Evolutionary conservation across 768 basidiomycete genomes (phyloP).

Genomic region (Coprinellus micaceus): DNA sequence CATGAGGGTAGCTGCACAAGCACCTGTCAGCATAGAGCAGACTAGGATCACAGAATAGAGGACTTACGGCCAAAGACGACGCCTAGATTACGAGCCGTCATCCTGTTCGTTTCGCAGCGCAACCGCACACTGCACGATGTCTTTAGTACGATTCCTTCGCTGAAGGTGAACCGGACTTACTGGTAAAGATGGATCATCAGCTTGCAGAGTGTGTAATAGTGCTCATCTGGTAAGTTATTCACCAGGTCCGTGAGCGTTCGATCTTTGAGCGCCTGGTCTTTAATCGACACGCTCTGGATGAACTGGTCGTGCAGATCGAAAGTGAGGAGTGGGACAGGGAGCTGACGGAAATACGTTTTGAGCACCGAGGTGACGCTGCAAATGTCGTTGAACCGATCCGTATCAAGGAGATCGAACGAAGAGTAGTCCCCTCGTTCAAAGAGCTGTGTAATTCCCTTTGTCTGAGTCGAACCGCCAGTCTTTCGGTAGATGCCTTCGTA

Average conservation of each 20-base stretch:
- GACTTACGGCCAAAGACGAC: slow-evolving; percentile 97
- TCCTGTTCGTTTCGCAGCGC: slow-evolving; percentile 72
- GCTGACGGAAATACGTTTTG: slow-evolving; percentile 92
- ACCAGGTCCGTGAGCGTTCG: slow-evolving; percentile 64
- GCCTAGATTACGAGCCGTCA: slow-evolving; percentile 93
- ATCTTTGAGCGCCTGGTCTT: slow-evolving; percentile 58
- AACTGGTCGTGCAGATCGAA: slow-evolving; percentile 90
- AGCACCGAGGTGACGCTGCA: slow-evolving; percentile 95
- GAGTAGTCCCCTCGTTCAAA: slow-evolving; percentile 92
- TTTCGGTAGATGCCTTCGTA: slow-evolving; percentile 99
- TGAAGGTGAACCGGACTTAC: slow-evolving; percentile 43
- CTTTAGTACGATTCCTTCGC: slow-evolving; percentile 8
- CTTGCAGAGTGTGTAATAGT: slow-evolving; percentile 78
- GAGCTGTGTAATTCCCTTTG: slow-evolving; percentile 88
- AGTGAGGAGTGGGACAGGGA: slow-evolving; percentile 89
- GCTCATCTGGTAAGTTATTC: slow-evolving; percentile 75
- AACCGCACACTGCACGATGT: slow-evolving; percentile 53
- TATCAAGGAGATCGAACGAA: slow-evolving; percentile 83
- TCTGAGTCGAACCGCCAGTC: slow-evolving; percentile 88
- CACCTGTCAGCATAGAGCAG: slow-evolving; percentile 6
- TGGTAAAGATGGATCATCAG: slow-evolving; percentile 87
- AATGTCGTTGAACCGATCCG: slow-evolving; percentile 93
- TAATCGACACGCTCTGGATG: slow-evolving; percentile 67
- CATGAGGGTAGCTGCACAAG: slow-evolving; percentile 80
- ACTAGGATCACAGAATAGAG: not conserved